Base-by-base conservation (phyloP, 2,329 filamentous ascomycete species). In the Rutstroemia sp. region DNA sequence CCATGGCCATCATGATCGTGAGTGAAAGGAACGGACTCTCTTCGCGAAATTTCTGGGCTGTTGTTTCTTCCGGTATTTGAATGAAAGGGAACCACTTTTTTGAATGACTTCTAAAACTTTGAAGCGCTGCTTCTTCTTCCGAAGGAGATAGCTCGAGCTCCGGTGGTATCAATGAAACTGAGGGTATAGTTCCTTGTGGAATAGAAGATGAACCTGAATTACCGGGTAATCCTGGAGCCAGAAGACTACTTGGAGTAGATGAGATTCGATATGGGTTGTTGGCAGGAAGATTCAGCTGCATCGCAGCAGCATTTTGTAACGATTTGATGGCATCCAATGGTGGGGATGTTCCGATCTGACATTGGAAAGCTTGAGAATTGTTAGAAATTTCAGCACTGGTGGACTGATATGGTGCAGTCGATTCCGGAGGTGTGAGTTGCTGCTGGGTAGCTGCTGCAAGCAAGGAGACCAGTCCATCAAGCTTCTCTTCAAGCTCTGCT, bases 21-120 rank as follows among this genome's bases (percentile, higher is more conserved):
- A 78, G 62, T 74, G 77, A 80, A 5, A 81, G 62, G 50, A 80
- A 79, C 0, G 81, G 79, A 3, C 71, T 66, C 18, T 73, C 66
- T 8, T 64, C 64, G 2, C 66, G 72, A 1, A 82, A 67, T n/a
- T 68, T 60, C 38, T 68, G 63, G 2, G 75, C 72, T 0, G 71
- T 73, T 50, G 70, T 68, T 16, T 69, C 66, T 0, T 69, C 57
- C 0, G 72, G 67, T 0, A 81, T 60, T 46, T 74, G 65, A 47
- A 79, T 67, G 51, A 77, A 76, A 0, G 78, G 77, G 18, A 78
- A 74, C 50, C 71, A 73, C 0, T 64, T 67, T 4, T 77, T 67
- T 70, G 69, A 70, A 18, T 73, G 71, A 1, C 66, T 68, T 16
- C 71, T 71, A 58, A 80, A 81, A 7, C 68, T 70, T 30, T 61